Evolutionary conservation across 495 filamentous ascomycete genomes (phyloP), one percentile per base, ranked within the genome.

Genomic region (Neurospora sp.): DNA sequence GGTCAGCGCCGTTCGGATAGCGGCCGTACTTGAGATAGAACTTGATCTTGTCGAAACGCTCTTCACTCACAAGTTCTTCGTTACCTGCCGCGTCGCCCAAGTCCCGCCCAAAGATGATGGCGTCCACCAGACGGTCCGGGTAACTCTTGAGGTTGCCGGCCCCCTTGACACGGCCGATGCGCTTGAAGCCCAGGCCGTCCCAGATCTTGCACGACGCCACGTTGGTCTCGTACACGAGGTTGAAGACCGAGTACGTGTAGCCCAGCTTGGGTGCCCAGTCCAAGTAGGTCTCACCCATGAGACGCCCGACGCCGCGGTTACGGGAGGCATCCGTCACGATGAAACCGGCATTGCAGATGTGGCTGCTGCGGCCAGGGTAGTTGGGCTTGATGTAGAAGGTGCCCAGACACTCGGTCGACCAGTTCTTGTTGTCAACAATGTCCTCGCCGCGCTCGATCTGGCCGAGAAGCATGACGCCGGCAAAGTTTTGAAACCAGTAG

Each of bases 321-420:
- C 96, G 91, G 69, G 94, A 89, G 20, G 91, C 92, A 79, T 96
- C 92, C 12, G 94, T 97, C 76, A 97, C 95, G 61, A 98, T 85
- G 78, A 99, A 98, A 16, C 94, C 96, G 44, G 92, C 96, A 80
- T 97, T 99, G 84, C 96, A 97, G 71, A 99, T 89, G 83, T 99
- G 96, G 77, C 92, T 97, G 82, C 93, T 97, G 71, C 96, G 88
- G 59, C 96, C 96, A 10, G 96, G 96, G 82, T 99, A 99, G 80
- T 99, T 98, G 48, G 96, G 95, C 81, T 97, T 94, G 82, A 98
- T 92, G 80, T 97, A 97, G 78, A 98, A 99, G 76, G 93, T 97
- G 65, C 96, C 96, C 46, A 98, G 85, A 77, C 95, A 97, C 74
- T 92, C 84, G 74, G 89, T 91, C 70, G 89, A 85, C 96, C 96